Evolutionary conservation across 2,329 filamentous ascomycete species (phyloP).

Genomic region (Trichophaea hybrida): DNA sequence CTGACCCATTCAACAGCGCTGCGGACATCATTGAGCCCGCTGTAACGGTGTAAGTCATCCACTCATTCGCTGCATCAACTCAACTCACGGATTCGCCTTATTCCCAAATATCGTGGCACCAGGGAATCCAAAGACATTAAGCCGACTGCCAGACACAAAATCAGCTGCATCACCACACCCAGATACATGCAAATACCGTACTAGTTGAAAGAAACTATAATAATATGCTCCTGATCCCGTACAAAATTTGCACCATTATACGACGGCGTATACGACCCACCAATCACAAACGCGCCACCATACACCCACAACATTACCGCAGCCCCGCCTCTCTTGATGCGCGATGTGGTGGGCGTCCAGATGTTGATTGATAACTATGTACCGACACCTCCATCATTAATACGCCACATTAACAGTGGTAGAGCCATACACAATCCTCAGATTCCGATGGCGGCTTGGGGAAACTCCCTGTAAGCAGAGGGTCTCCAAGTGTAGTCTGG

Average conservation of each 20-base stretch:
- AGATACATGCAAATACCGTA: conserved; percentile 20
- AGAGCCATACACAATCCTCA: background rate
- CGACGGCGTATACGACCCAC: conserved; percentile 31
- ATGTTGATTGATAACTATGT: conserved; percentile 26
- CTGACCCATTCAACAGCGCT: conserved; percentile 23
- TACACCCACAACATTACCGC: conserved; percentile 36
- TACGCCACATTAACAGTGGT: background rate
- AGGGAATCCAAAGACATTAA: conserved; percentile 8
- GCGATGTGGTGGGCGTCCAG: conserved; percentile 10
- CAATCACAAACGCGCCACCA: conserved; percentile 34
- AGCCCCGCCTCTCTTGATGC: conserved; percentile 11
- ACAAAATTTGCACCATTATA: conserved; percentile 36
- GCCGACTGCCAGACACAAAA: background rate
- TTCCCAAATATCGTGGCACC: conserved; percentile 8
- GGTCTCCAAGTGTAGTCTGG: background rate
- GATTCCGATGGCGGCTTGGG: background rate
- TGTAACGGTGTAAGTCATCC: no score
- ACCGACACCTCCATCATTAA: conserved; percentile 10
- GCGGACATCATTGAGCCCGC: conserved; percentile 22
- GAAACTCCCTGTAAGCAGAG: background rate
- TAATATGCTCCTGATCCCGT: conserved; percentile 33
- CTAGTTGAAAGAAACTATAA: conserved; percentile 39
- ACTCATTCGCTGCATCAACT: no score
- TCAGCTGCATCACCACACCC: no score
- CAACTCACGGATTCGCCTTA: conserved; percentile 11